These are phyloP conservation scores for Eucalyptus cladocalyx DNA, from an alignment of 345 rosid genomes.

Conservation along the genomic window DNA sequence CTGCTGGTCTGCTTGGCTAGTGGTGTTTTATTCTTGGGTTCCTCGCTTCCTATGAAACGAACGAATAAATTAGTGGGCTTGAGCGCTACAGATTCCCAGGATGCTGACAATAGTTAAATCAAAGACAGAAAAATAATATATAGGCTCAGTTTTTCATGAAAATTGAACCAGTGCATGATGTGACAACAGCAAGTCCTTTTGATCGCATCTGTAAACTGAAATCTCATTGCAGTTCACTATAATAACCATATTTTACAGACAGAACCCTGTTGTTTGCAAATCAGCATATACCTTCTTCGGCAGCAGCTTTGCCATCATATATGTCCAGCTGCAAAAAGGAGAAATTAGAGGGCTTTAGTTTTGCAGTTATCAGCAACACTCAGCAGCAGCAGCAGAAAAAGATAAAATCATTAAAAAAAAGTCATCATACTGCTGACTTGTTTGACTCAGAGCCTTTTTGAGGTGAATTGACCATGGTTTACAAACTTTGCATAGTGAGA, in stretches of 20 bases:
- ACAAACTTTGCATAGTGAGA: neutral
- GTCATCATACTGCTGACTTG: neutral
- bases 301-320: conserved; percentile 68
- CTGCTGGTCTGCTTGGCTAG: conserved; percentile 19
- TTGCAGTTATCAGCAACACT: neutral
- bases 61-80: neutral
- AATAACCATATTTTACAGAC: neutral
- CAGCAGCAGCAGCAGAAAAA: neutral
- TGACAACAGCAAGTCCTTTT: neutral
- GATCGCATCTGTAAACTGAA: neutral
- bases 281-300: conserved; percentile 57
- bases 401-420: neutral
- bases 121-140: neutral
- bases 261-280: neutral
- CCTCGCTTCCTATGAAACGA: conserved; percentile 30
- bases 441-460: neutral
- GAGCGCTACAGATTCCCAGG: neutral
- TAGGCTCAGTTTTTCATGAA: neutral
- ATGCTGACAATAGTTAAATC: neutral
- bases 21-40: conserved; percentile 23
- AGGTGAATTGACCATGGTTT: neutral
- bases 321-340: conserved; percentile 56
- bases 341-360: neutral
- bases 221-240: neutral
- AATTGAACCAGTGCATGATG: neutral